phyloP scores from a whole-genome alignment of 2,329 filamentous ascomycete genomes.

The Pseudogymnoascus sp. region DNA sequence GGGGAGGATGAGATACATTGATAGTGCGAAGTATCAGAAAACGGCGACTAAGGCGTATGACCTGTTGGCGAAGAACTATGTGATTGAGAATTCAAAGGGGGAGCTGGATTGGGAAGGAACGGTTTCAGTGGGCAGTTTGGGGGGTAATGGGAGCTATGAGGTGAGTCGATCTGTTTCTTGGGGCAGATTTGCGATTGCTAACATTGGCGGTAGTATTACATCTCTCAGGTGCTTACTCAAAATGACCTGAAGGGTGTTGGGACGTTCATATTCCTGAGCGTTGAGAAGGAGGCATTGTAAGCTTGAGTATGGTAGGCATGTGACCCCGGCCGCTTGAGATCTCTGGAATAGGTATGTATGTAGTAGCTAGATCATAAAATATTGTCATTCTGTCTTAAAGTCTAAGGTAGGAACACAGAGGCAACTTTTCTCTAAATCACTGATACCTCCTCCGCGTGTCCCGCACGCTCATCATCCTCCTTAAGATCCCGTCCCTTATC shows the following conservation, averaged over 20 bases:
- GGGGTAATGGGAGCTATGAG: constrained; percentile 21
- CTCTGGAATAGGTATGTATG: not conserved
- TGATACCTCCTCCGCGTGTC: not conserved
- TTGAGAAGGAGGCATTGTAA: constrained; percentile 16
- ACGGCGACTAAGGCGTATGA: constrained; percentile 21
- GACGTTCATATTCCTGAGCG: constrained; percentile 24
- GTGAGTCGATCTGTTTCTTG: constrained; percentile 15
- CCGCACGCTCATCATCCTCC: not conserved
- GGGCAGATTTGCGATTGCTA: not conserved
- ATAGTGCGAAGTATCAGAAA: constrained; percentile 14
- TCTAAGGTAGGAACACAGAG: no score
- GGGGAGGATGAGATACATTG: constrained; percentile 32
- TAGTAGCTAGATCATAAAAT: not conserved
- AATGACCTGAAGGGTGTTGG: constrained; percentile 25
- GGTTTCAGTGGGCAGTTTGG: constrained; percentile 22
- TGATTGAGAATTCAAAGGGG: constrained; percentile 3
- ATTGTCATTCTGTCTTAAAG: not conserved
- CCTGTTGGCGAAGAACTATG: constrained; percentile 18
- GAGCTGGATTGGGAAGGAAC: constrained; percentile 24
- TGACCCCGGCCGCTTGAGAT: not conserved
- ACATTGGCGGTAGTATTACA: constrained; percentile 21
- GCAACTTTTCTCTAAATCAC: not conserved
- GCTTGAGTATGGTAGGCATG: not conserved
- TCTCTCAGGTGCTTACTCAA: constrained; percentile 16
- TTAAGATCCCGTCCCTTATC: not conserved